Conservation (phyloP, 306 rosid species). For the Abrus precatorius region DNA sequence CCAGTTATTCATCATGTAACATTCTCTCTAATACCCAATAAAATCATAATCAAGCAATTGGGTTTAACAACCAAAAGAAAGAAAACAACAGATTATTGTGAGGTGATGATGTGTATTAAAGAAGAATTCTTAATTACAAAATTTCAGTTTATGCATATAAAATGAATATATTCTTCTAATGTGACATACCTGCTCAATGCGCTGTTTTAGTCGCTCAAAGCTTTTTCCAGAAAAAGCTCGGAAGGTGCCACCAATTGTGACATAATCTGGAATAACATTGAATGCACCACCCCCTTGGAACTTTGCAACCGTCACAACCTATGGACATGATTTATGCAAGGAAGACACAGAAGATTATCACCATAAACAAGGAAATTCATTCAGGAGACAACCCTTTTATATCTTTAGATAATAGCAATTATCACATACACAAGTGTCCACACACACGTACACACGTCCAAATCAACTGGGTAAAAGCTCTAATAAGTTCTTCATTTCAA, state of each 20-base stretch:
- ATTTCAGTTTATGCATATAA: not conserved
- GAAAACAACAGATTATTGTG: not conserved
- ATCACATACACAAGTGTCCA: not conserved
- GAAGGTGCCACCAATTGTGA: slow-evolving; percentile 91
- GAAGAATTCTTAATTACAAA: not conserved
- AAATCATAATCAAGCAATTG: not conserved
- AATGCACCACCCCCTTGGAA: slow-evolving; percentile 94
- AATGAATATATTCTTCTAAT: not conserved
- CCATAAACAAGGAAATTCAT: slow-evolving; percentile 32
- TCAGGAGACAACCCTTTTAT: not conserved
- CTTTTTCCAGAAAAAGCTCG: slow-evolving; percentile 71
- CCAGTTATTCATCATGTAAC: not conserved
- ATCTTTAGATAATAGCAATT: not conserved
- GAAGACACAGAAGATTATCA: slow-evolving; percentile 34
- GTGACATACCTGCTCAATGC: slow-evolving; percentile 68
- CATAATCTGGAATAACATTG: slow-evolving; percentile 96
- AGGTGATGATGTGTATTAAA: not conserved
- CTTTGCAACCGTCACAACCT: slow-evolving; percentile 86
- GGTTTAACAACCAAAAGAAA: slow-evolving; percentile 13
- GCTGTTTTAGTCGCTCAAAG: slow-evolving; percentile 64
- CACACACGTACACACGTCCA: not conserved
- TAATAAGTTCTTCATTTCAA: not conserved
- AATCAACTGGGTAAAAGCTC: not conserved
- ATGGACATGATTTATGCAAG: slow-evolving; percentile 30
- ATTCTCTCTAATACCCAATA: not conserved